Conservation (phyloP, 306 rosid species). For the Begonia peltatifolia region DNA sequence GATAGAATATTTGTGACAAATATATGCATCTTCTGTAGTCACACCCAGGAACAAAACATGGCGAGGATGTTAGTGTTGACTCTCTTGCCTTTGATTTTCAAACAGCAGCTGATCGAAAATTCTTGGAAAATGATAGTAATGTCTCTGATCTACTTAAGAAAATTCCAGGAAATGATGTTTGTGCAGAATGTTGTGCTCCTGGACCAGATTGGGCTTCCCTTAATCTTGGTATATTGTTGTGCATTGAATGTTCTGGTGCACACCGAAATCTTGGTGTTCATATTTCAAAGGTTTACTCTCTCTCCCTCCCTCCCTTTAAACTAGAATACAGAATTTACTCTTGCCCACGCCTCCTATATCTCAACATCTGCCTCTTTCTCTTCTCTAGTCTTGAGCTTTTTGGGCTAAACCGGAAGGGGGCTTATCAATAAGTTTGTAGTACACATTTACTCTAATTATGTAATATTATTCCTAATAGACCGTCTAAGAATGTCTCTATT, state of each 20-base stretch:
- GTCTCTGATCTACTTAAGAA: slow-evolving; percentile 60
- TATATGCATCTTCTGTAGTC: slow-evolving; percentile 51
- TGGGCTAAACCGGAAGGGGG: no score
- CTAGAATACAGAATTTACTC: slow-evolving; percentile 6
- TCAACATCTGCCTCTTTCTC: no score
- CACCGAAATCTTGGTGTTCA: slow-evolving; percentile 98
- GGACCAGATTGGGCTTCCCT: slow-evolving; percentile 98
- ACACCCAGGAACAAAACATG: slow-evolving; percentile 14
- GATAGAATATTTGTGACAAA: slow-evolving; percentile 3
- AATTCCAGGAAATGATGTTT: slow-evolving; percentile 78
- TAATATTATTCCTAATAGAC: no score
- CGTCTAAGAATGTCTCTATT: no score
- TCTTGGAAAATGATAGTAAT: slow-evolving; percentile 29
- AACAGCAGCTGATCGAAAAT: slow-evolving; percentile 22
- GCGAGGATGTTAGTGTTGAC: slow-evolving; percentile 19
- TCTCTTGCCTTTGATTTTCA: slow-evolving; percentile 27
- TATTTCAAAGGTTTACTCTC: slow-evolving; percentile 61
- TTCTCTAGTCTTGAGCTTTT: no score
- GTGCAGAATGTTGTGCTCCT: slow-evolving; percentile 83
- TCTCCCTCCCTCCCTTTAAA: no score
- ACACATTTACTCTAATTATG: no score
- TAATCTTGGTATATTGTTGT: slow-evolving; percentile 79
- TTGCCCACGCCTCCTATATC: slow-evolving; percentile 1
- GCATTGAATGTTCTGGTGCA: slow-evolving; percentile 96
- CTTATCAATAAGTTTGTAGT: no score